Base-by-base conservation (phyloP, 805 yeast species). In the Wickerhamiella vanderwaltii region DNA sequence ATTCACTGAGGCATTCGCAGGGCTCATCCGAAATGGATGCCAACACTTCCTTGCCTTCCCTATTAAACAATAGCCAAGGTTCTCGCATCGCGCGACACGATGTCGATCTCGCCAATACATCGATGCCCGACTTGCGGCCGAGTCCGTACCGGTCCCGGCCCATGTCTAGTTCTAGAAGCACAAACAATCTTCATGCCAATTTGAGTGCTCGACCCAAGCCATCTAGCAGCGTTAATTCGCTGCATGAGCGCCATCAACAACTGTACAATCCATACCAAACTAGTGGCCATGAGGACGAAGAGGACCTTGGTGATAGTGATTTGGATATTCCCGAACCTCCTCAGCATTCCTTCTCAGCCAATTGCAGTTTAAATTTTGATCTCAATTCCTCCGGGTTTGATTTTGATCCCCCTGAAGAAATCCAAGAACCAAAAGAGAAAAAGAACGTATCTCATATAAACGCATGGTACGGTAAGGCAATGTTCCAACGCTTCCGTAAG, bases 391-490 rank as follows among this genome's bases (percentile, higher is more conserved):
- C 25, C 17, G 13, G 22, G 11, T 13, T 37, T 13, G 33, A 37
- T 9, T 23, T 6, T 4, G 28, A 28, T 12, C 25, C 31, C 25
- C 25, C 36, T 13, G 20, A 20, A n/a, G 13, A 26, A 25, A 22
- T 12, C 11, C 39, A 33, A 7, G 34, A 31, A 32, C 11, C 29
- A 13, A 31, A 31, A 33, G 39, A 35, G 45, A 36, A 43, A 28
- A 37, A 43, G 35, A 42, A 42, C 35, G 46, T 37, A 3, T 29
- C 52, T 31, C 58, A 59, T 43, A 55, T 61, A 45, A 61, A 61
- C 36, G 61, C 53, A 29, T 58, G 63, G 24, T 61, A 59, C 39
- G 59, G 59, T 12, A 63, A 56, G 26, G 57, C 63, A 5, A 48
- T 60, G 37, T 55, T 56, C 18, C 50, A 51, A 35, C 36, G 50